phyloP scores from a whole-genome alignment of 371 early-diverging fungal species.

The Apophysomyces trapeziformis region DNA sequence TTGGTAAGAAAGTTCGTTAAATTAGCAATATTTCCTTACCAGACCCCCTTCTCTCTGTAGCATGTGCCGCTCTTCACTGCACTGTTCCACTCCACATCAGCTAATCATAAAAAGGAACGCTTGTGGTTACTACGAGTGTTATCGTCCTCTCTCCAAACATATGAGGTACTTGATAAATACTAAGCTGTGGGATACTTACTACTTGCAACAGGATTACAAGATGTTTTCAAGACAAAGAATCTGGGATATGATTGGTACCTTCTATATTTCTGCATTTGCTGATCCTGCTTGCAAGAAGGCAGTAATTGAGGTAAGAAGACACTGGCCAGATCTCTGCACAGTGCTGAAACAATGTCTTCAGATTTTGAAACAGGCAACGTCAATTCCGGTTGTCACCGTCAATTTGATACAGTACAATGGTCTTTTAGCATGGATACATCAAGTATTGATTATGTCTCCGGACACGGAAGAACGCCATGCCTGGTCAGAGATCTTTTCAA shows the following conservation, averaged over 20 bases:
- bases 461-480: conserved; percentile 25
- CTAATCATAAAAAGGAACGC: conserved; percentile 68
- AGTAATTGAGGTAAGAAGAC: conserved; percentile 34
- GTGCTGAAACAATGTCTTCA: conserved; percentile 19
- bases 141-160: conserved; percentile 48
- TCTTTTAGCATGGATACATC: conserved; percentile 63
- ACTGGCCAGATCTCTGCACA: too few species aligned
- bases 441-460: conserved; percentile 39
- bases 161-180: conserved; percentile 24
- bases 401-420: conserved; percentile 64
- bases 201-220: conserved; percentile 59
- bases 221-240: conserved; percentile 72
- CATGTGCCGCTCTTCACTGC: conserved; percentile 83
- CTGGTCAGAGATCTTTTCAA: conserved; percentile 25
- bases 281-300: conserved; percentile 54
- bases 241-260: conserved; percentile 66
- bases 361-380: conserved; percentile 59
- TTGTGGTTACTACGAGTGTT: conserved; percentile 78
- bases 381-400: conserved; percentile 53
- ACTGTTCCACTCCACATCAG: conserved; percentile 65
- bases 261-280: conserved; percentile 68
- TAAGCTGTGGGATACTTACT: not conserved
- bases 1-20: conserved; percentile 46
- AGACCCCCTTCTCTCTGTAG: conserved; percentile 26
- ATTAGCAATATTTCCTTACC: not conserved